phyloP scores from a whole-genome alignment of 352 stramenopile species.

The Phytophthora tentaculata region DNA sequence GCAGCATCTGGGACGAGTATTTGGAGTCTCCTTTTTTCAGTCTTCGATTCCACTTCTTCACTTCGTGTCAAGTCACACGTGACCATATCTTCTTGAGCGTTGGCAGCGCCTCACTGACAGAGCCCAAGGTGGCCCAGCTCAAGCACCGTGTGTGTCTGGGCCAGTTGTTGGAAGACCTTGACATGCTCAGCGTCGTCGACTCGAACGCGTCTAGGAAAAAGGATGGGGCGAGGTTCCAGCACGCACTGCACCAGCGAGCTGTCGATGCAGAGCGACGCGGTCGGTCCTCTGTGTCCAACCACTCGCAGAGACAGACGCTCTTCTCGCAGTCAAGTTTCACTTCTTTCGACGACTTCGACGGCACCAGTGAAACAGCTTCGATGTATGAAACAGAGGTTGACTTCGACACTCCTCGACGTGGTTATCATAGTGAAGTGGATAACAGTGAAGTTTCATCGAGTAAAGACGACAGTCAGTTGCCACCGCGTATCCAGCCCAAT shows the following conservation, averaged over 20 bases:
- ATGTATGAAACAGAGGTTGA: slow-evolving; percentile 26
- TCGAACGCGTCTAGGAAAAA: slow-evolving; percentile 31
- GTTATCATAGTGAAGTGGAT: slow-evolving; percentile 13
- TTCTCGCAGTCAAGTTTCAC: slow-evolving; percentile 50
- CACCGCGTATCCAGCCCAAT: slow-evolving; percentile 22
- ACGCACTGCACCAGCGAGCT: slow-evolving; percentile 36
- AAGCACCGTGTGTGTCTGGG: slow-evolving; percentile 69
- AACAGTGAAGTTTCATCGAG: slow-evolving; percentile 2
- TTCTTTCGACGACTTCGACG: slow-evolving; percentile 42
- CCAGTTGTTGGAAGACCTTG: slow-evolving; percentile 69
- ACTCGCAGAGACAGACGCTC: slow-evolving; percentile 50
- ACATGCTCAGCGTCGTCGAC: slow-evolving; percentile 58
- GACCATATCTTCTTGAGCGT: slow-evolving; percentile 80
- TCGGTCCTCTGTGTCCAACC: slow-evolving; percentile 31
- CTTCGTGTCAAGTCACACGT: slow-evolving; percentile 72
- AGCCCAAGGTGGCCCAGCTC: slow-evolving; percentile 64
- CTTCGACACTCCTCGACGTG: slow-evolving; percentile 2
- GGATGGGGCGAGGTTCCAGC: slow-evolving; percentile 39
- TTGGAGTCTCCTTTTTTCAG: slow-evolving; percentile 70
- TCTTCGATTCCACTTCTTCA: slow-evolving; percentile 75
- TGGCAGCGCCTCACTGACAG: slow-evolving; percentile 64
- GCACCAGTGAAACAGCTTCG: slow-evolving; percentile 30
- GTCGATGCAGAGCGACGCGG: background rate
- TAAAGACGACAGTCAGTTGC: slow-evolving; percentile 12
- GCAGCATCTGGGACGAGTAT: slow-evolving; percentile 68